A percentile compares a stretch with the other conserved stretches of the same genome.
Conservation (phyloP, 495 filamentous ascomycete genomes). For the Podospora sp. region DNA sequence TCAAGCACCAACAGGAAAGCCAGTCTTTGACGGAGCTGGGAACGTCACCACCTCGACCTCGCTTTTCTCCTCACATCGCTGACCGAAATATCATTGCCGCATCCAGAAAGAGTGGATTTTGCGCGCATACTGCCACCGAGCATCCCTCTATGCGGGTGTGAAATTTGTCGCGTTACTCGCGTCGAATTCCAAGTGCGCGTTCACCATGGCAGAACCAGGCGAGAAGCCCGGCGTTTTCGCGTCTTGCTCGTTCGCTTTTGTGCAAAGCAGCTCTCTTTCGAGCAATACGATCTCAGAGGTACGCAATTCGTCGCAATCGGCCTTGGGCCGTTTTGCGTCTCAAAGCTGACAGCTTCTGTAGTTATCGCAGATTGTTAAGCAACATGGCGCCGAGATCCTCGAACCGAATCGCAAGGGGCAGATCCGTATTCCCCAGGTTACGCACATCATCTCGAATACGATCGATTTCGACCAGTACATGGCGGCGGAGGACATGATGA, state of each 20-base stretch:
- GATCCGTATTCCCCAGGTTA: constrained; percentile 62
- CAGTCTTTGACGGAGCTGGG: background rate
- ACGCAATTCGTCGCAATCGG: background rate
- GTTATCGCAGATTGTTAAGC: constrained; percentile 47
- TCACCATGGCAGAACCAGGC: constrained; percentile 44
- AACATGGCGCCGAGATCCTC: constrained; percentile 59
- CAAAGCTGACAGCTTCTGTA: constrained; percentile 25
- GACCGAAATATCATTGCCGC: background rate
- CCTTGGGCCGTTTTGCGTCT: background rate
- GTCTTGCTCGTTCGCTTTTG: constrained; percentile 48
- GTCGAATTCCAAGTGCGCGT: constrained; percentile 19
- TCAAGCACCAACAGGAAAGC: constrained; percentile 5
- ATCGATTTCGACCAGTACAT: constrained; percentile 86
- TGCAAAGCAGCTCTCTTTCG: constrained; percentile 47
- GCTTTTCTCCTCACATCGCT: background rate
- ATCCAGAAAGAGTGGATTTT: background rate
- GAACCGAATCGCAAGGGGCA: constrained; percentile 46
- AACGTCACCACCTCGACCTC: background rate
- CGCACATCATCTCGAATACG: constrained; percentile 81
- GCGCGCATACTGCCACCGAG: background rate
- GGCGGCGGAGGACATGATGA: constrained; percentile 68
- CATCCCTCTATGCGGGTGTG: background rate
- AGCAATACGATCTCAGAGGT: constrained; percentile 49
- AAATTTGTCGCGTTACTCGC: constrained; percentile 12
- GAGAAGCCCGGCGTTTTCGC: constrained; percentile 36